phyloP scores from a whole-genome alignment of 768 basidiomycete genomes.

The Lactarius trivialis region DNA sequence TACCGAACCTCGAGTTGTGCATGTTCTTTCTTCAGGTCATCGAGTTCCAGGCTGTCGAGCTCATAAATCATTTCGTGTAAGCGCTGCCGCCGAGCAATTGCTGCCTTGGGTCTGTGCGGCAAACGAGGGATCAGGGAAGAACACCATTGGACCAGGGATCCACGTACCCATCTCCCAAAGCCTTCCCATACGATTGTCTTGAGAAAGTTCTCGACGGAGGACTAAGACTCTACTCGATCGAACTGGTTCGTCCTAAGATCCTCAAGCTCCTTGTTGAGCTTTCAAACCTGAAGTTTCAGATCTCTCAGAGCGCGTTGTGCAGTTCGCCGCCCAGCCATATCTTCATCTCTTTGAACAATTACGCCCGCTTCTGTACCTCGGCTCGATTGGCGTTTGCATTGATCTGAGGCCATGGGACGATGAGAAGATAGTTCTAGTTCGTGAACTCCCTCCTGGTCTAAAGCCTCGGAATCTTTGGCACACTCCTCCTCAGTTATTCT shows the following conservation, averaged over 20 bases:
- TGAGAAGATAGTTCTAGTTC: slow-evolving; percentile 75
- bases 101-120: slow-evolving; percentile 64
- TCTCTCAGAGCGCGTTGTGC: slow-evolving; percentile 79
- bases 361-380: slow-evolving; percentile 32
- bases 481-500: slow-evolving; percentile 66
- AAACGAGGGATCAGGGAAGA: neutral
- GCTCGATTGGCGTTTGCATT: slow-evolving; percentile 35
- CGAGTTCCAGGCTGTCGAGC: slow-evolving; percentile 58
- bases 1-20: slow-evolving; percentile 65
- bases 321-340: slow-evolving; percentile 62
- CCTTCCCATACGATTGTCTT: no score
- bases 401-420: slow-evolving; percentile 36
- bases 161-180: slow-evolving; percentile 71
- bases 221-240: slow-evolving; percentile 76
- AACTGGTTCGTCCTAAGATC: slow-evolving; percentile 65
- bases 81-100: slow-evolving; percentile 80
- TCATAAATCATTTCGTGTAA: slow-evolving; percentile 84
- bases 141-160: neutral
- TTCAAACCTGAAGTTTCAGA: slow-evolving; percentile 80
- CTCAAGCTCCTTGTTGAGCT: slow-evolving; percentile 74
- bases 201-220: slow-evolving; percentile 87
- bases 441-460: slow-evolving; percentile 67
- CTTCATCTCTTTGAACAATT: slow-evolving; percentile 33
- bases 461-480: slow-evolving; percentile 71
- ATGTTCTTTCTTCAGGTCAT: slow-evolving; percentile 64